A percentile compares a stretch with the other conserved stretches of the same genome.
phyloP scores from a whole-genome alignment of 2,329 filamentous ascomycete species.

The Ophiostoma ips region DNA sequence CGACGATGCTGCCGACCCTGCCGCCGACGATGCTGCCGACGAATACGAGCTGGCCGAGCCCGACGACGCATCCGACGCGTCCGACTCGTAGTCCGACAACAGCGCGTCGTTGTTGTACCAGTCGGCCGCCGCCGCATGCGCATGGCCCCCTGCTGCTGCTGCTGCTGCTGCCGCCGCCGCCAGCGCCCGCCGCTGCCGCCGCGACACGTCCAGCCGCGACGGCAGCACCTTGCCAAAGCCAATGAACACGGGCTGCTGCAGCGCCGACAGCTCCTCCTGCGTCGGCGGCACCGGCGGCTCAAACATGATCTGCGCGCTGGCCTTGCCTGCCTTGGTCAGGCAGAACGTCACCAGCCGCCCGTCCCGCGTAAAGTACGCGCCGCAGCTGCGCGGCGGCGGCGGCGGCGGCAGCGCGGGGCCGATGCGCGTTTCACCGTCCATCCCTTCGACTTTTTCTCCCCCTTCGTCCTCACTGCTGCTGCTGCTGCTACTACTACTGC shows the following conservation, averaged over 20 bases:
- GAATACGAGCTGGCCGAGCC: neutral
- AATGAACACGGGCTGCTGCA: constrained; percentile 13
- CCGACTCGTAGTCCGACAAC: constrained; percentile 29
- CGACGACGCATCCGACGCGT: neutral
- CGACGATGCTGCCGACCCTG: neutral
- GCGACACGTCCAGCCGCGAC: constrained; percentile 15
- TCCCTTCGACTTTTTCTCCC: too few relatives aligned
- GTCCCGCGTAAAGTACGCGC: constrained; percentile 46
- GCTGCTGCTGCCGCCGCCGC: constrained; percentile 35
- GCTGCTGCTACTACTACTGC: neutral
- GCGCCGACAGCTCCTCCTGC: constrained; percentile 9
- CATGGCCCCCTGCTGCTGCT: too few relatives aligned
- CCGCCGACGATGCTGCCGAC: neutral
- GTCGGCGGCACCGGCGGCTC: constrained; percentile 26
- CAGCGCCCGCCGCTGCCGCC: constrained; percentile 32
- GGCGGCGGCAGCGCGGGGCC: constrained; percentile 28
- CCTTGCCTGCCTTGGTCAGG: constrained; percentile 51
- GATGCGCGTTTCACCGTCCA: neutral
- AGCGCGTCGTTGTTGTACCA: constrained; percentile 1
- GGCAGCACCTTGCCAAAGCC: constrained; percentile 14
- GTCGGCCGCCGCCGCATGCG: neutral
- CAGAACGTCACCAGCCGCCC: constrained; percentile 55
- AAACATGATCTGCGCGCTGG: constrained; percentile 32
- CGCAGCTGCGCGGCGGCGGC: constrained; percentile 43
- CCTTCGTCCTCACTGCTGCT: constrained; percentile 37